Evolutionary conservation across 257 asterid genomes (phyloP).

Genomic region (Ilex aquifolium): DNA sequence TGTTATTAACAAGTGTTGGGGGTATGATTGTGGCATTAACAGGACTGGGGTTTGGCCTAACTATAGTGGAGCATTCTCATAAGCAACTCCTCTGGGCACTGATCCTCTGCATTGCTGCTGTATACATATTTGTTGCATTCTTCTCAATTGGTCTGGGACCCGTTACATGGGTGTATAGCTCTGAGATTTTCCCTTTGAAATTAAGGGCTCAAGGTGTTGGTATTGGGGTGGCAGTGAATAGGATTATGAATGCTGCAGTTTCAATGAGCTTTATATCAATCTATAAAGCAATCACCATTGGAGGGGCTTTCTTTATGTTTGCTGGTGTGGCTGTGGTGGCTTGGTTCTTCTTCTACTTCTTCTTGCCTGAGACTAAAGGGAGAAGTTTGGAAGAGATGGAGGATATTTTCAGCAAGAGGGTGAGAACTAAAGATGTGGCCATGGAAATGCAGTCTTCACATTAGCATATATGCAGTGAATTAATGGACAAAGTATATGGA

Average conservation of each 20-base stretch:
- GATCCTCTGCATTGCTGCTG: background rate
- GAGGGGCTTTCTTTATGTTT: background rate
- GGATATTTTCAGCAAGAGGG: background rate
- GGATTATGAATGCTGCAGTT: background rate
- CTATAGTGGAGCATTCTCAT: background rate
- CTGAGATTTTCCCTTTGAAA: background rate
- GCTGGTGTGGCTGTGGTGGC: background rate
- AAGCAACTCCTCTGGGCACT: background rate
- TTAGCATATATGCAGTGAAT: too few species aligned
- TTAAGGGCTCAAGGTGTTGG: background rate
- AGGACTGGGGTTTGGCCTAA: background rate
- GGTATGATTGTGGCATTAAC: background rate
- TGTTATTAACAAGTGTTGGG: background rate
- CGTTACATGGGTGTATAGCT: background rate
- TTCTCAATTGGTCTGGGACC: background rate
- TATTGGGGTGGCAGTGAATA: slow-evolving; percentile 3
- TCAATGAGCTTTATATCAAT: background rate
- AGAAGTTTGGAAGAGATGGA: slow-evolving; percentile 1
- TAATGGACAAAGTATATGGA: too few species aligned
- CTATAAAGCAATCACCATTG: background rate
- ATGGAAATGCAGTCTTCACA: too few species aligned
- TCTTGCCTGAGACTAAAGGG: slow-evolving; percentile 5
- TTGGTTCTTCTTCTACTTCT: slow-evolving; percentile 1
- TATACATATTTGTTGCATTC: background rate
- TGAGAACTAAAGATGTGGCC: too few species aligned